Conservation (phyloP, 768 basidiomycete species). For the Lactifluus hygrophoroides region DNA sequence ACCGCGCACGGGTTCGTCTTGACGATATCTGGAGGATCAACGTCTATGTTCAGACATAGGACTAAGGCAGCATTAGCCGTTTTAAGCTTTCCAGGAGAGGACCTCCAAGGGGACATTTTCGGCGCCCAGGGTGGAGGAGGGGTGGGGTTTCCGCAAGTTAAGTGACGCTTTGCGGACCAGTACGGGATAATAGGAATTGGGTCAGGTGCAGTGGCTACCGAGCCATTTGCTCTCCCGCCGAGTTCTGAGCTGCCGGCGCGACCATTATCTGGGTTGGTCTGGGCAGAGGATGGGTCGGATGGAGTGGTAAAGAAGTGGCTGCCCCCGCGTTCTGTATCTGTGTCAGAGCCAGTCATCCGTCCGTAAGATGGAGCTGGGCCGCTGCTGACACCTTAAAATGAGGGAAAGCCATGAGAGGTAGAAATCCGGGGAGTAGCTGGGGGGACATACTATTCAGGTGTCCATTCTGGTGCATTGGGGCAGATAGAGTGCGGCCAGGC, state of each 20-base stretch:
- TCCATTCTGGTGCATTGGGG: slow-evolving; percentile 14
- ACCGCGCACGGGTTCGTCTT: slow-evolving; percentile 96
- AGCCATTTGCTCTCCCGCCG: slow-evolving; percentile 25
- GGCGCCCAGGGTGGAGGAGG: slow-evolving; percentile 59
- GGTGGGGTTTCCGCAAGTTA: slow-evolving; percentile 81
- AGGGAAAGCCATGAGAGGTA: not conserved
- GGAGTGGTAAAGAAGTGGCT: slow-evolving; percentile 25
- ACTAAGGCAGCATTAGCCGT: slow-evolving; percentile 85
- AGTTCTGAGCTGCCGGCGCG: slow-evolving; percentile 26
- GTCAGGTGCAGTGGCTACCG: slow-evolving; percentile 29
- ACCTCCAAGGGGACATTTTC: slow-evolving; percentile 71
- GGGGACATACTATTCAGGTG: slow-evolving; percentile 8
- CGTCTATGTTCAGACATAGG: slow-evolving; percentile 92
- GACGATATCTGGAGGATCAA: slow-evolving; percentile 95
- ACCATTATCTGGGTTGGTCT: slow-evolving; percentile 18
- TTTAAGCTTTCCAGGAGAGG: slow-evolving; percentile 78
- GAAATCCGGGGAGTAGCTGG: not conserved
- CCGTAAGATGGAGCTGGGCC: slow-evolving; percentile 16
- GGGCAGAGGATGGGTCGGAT: slow-evolving; percentile 27
- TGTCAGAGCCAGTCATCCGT: slow-evolving; percentile 23
- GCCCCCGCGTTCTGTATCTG: slow-evolving; percentile 28
- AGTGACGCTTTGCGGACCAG: slow-evolving; percentile 85
- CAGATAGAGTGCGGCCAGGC: not conserved
- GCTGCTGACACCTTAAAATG: slow-evolving; percentile 10
- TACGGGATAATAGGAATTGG: slow-evolving; percentile 61